Evolutionary conservation across 1,284 basidiomycete genomes (phyloP).

Genomic region (Marasmius sp.): DNA sequence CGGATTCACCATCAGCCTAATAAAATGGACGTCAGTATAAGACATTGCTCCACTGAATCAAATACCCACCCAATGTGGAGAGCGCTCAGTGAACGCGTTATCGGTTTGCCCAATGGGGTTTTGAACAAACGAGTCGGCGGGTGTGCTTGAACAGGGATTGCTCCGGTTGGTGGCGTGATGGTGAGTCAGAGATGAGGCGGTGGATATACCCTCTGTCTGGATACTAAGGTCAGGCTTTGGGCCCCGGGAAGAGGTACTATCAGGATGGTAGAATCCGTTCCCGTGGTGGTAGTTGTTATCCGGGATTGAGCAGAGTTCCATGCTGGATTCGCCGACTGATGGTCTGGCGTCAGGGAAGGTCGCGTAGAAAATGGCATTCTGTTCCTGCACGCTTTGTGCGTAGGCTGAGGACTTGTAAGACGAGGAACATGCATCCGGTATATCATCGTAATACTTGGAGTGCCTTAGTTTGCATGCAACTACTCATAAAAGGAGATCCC

Average conservation of each 20-base stretch:
- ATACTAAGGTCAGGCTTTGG: not conserved
- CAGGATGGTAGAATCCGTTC: constrained; percentile 4
- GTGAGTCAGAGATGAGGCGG: not conserved
- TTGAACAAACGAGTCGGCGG: not conserved
- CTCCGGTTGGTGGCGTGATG: not conserved
- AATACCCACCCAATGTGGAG: not conserved
- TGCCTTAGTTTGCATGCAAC: not conserved
- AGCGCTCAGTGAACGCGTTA: not conserved
- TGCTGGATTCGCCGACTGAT: constrained; percentile 17
- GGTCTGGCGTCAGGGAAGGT: constrained; percentile 40
- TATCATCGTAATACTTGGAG: constrained; percentile 12
- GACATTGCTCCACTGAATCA: not conserved
- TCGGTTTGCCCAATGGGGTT: not conserved
- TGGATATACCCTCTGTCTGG: not conserved
- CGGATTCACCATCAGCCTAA: not conserved
- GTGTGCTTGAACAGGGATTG: not conserved
- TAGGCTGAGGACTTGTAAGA: constrained; percentile 18
- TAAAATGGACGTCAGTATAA: not conserved
- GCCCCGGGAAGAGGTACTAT: not conserved
- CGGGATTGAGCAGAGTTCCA: constrained; percentile 7
- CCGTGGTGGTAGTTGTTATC: constrained; percentile 11
- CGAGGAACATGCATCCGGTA: not conserved
- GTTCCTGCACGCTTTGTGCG: constrained; percentile 31
- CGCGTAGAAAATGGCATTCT: constrained; percentile 41
- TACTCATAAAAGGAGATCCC: not conserved